These are phyloP conservation scores for Pseudogymnoascus sp. DNA, from an alignment of 2,329 filamentous ascomycete species.

Conservation along the genomic window DNA sequence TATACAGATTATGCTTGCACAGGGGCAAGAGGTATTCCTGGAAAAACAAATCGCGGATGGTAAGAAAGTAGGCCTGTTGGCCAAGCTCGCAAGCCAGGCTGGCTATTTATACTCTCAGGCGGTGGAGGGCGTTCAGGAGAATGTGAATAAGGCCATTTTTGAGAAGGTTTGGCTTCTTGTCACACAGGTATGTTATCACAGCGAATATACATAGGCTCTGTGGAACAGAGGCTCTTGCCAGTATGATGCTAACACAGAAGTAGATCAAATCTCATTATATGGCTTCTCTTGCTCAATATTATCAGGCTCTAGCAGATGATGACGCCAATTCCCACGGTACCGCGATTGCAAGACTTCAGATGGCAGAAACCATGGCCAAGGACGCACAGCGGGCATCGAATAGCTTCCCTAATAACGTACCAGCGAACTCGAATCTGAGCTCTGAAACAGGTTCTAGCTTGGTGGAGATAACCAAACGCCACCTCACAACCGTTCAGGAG, in stretches of 20 bases:
- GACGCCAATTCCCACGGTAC: constrained; percentile 81
- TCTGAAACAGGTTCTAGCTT: constrained; percentile 69
- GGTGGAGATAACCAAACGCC: constrained; percentile 75
- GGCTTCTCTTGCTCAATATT: constrained; percentile 83
- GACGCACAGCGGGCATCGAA: constrained; percentile 71
- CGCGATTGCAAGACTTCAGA: constrained; percentile 72
- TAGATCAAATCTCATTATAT: constrained; percentile 74
- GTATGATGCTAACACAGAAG: neutral
- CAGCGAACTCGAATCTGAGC: constrained; percentile 73
- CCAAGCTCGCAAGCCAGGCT: constrained; percentile 87
- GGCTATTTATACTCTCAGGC: constrained; percentile 82
- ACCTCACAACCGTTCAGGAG: constrained; percentile 71
- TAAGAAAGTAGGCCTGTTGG: constrained; percentile 86
- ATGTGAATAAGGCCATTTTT: constrained; percentile 82
- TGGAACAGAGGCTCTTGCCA: neutral
- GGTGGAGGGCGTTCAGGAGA: constrained; percentile 83
- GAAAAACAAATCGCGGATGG: constrained; percentile 91
- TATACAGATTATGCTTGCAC: constrained; percentile 86
- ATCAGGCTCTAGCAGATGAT: constrained; percentile 83
- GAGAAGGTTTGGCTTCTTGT: constrained; percentile 89
- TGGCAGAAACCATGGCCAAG: constrained; percentile 69
- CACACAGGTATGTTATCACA: constrained; percentile 53
- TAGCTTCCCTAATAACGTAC: constrained; percentile 71
- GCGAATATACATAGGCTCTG: neutral
- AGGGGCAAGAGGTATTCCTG: constrained; percentile 93